Evolutionary conservation across 2,329 filamentous ascomycete species (phyloP), one percentile per base, ranked within the genome.

Genomic region (Hypoxylon sp.): DNA sequence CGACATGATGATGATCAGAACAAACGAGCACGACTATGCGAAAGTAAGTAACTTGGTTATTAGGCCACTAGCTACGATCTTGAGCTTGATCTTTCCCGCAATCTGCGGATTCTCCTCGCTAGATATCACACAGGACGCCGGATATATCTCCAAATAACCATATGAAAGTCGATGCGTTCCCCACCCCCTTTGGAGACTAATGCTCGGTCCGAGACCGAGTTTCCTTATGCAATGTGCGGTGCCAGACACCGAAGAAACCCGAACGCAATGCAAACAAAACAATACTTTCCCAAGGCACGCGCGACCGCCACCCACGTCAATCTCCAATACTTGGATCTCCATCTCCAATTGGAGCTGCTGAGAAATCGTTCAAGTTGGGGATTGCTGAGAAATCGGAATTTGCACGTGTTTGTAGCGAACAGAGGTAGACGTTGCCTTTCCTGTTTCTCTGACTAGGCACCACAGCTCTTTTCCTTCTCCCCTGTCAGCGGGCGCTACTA

Each of bases 371-470:
- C 8, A 3, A 40, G 16, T 40, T 40, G 36, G 36, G 20, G 36
- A 40, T 40, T 40, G 36, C 36, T 40, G 36, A 40, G 36, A 40
- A 40, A 40, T 40, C 36, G 36, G 36, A 40, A 40, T 40, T 40
- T 20, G 36, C 36, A 40, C 36, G 36, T 40, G 36, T 40, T 40
- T 40, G 16, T n/a, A 40, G 36, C 11, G 36, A 7, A 20, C 16
- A 16, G 16, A 40, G 20, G 16, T 16, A 40, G 36, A 40, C 16
- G 2, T 20, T 20, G 18, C 8, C 7, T 20, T 36, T 36, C 12
- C 8, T 40, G 36, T 11, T 40, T 40, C 16, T 40, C 36, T 6
- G 11, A 40, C 8, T 36, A 36, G 6, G 2, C 9, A 12, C 30
- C 36, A 40, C 3, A 18, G 36, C 36, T 40, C 5, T 40, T 40